phyloP scores from a whole-genome alignment of 2,329 filamentous ascomycete species.

The Penicillium brevicompactum region DNA sequence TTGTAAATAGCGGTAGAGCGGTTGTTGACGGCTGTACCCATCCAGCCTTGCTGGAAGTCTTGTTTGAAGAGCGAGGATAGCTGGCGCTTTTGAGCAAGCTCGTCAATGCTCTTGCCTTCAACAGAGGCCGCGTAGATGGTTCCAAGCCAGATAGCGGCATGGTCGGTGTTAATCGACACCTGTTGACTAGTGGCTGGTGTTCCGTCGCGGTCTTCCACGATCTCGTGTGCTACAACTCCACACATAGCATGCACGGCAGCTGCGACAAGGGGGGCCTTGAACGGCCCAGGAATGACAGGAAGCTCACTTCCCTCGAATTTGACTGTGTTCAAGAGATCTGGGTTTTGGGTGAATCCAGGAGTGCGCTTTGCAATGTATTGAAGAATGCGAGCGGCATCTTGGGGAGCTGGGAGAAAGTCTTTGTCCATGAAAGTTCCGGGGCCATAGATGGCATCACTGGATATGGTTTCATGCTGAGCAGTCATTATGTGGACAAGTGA shows the following conservation, averaged over 20 bases:
- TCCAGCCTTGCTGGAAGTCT: conserved; percentile 42
- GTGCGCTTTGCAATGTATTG: conserved; percentile 37
- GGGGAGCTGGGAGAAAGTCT: conserved; percentile 4
- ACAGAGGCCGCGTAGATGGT: conserved; percentile 39
- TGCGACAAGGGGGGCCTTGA: conserved; percentile 42
- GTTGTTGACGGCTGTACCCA: conserved; percentile 35
- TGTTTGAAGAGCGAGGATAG: conserved; percentile 28
- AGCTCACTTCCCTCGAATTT: conserved; percentile 39
- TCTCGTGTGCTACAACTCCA: conserved; percentile 40
- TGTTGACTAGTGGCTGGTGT: neutral
- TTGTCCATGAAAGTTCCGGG: conserved; percentile 10
- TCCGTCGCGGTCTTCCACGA: conserved; percentile 26
- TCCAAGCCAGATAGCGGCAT: conserved; percentile 47
- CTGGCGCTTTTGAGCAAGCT: conserved; percentile 30
- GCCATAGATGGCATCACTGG: conserved; percentile 7
- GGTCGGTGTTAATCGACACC: conserved; percentile 49
- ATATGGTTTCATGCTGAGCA: neutral
- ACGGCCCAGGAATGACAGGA: conserved; percentile 43
- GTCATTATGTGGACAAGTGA: neutral
- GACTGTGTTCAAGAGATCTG: conserved; percentile 27
- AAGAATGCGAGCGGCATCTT: conserved; percentile 38
- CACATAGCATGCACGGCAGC: conserved; percentile 45
- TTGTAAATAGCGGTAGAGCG: conserved; percentile 48
- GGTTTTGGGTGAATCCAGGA: conserved; percentile 41
- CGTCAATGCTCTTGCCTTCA: conserved; percentile 32